Evolutionary conservation across 2,329 filamentous ascomycete species (phyloP), one percentile per base, ranked within the genome.

Genomic region (Aspergillus phoenicis): DNA sequence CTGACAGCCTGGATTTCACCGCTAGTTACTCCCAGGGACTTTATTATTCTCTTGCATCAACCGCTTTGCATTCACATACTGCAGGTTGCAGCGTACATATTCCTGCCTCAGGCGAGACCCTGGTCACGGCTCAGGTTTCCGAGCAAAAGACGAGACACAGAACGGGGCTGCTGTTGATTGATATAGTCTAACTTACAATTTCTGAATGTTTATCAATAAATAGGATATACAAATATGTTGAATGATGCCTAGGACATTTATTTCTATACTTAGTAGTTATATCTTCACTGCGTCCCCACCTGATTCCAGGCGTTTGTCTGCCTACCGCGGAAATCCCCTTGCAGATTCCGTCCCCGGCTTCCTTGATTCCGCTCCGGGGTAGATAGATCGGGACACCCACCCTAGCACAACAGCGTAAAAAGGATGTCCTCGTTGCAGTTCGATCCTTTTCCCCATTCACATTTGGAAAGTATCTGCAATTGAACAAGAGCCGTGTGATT

Each of bases 1-100:
- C 13, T 45, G 41, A 45, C 41, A 45, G 41, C 22, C 20, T 17
- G 28, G 22, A 24, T 36, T 56, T 56, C 53, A 56, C 53, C 53
- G 53, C 53, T 24, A 47, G n/a, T 47, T 36, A 13, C 43, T 30
- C 5, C 20, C 17, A 36, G 6, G 20, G 20, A 6, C 11, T 36
- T 17, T 36, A 30, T 17, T 52, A 30, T 15, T 20, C 17, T 26
- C 22, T 51, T 22, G 47, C 41, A 22, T 45, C 22, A n/a, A 33
- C 7, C 24, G 26, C 47, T 11, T 33, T 17, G 36, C 51, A 53
- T 39, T 53, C 8, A 22, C 51, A 22, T 20, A 26, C 33, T 33
- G n/a, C 17, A 56, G 39, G 30, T 17, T 47, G 17, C 26, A 45
- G 26, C 26, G 20, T 30, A n/a, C 28, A 13, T 22, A n/a, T 56